Evolutionary conservation across 2,329 filamentous ascomycete species (phyloP).

Genomic region (Alternaria viburni): DNA sequence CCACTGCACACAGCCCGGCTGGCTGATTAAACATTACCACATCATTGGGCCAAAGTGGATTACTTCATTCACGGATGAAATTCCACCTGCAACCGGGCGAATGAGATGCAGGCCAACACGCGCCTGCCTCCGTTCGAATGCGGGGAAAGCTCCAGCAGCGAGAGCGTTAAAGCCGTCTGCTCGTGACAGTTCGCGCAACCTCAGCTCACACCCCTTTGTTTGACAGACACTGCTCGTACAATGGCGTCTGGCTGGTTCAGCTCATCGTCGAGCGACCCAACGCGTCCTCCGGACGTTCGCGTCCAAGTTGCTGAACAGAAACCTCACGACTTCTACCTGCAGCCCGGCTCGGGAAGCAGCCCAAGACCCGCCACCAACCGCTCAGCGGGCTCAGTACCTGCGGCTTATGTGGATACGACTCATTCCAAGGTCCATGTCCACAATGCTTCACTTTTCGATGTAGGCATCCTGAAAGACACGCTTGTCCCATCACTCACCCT

Average conservation of each 20-base stretch:
- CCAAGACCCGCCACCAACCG: conserved; percentile 13
- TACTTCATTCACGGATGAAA: background rate
- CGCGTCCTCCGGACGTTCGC: conserved; percentile 37
- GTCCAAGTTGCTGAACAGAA: conserved; percentile 40
- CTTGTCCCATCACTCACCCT: conserved; percentile 62
- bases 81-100: conserved; percentile 5
- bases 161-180: conserved; percentile 12
- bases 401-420: conserved; percentile 31
- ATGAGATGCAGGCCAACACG: conserved; percentile 4
- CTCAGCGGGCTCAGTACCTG: background rate
- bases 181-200: conserved; percentile 2
- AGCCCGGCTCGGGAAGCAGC: conserved; percentile 28
- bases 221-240: conserved; percentile 1
- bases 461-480: conserved; percentile 61
- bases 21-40: conserved; percentile 6
- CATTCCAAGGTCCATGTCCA: conserved; percentile 44
- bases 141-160: conserved; percentile 30
- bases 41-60: conserved; percentile 6
- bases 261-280: conserved; percentile 25
- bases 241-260: conserved; percentile 42
- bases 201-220: background rate
- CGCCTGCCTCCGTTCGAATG: conserved; percentile 22
- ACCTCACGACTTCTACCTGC: conserved; percentile 43
- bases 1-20: background rate
- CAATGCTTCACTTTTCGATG: conserved; percentile 42